A percentile compares a stretch with the other conserved stretches of the same genome.
Evolutionary conservation across 192 early-diverging fungal species (phyloP).

Genomic region (Physocladia obscura): DNA sequence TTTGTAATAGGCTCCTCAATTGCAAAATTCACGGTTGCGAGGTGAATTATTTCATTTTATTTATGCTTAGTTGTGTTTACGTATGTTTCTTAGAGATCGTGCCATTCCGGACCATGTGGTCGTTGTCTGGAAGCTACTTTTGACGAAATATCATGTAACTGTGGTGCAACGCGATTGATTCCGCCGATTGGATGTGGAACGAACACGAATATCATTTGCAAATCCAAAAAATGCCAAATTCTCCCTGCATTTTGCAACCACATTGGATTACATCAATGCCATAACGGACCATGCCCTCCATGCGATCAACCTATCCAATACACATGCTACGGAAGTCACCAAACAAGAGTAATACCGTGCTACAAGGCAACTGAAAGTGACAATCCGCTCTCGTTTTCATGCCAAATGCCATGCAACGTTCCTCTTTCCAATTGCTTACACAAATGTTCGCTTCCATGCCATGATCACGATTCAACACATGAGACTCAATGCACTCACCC

Average conservation of each 20-base stretch:
- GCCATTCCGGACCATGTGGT: conserved; percentile 13
- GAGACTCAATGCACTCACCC: not conserved
- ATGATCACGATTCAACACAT: conserved; percentile 9
- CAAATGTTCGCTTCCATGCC: conserved; percentile 2
- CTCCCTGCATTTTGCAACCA: conserved; percentile 2
- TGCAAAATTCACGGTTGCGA: conserved; percentile 11
- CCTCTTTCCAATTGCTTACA: not conserved
- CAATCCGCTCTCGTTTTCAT: not conserved
- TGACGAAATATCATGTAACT: conserved; percentile 26
- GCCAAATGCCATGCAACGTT: not conserved
- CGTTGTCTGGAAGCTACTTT: conserved; percentile 19
- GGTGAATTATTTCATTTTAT: not conserved
- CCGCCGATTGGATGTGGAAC: conserved; percentile 19
- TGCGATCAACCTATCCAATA: not conserved
- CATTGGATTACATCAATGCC: not conserved
- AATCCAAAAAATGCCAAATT: not conserved
- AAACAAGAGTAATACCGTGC: conserved; percentile 4
- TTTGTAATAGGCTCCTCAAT: not conserved
- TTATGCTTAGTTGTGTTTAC: not conserved
- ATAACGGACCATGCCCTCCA: conserved; percentile 15
- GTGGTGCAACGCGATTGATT: conserved; percentile 15
- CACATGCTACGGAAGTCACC: conserved; percentile 2
- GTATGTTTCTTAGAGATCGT: not conserved
- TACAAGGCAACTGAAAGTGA: not conserved
- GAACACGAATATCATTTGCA: not conserved